These are phyloP conservation scores for Stentor coeruleus DNA, from an alignment of 73 alveolate species.

Conservation along the genomic window DNA sequence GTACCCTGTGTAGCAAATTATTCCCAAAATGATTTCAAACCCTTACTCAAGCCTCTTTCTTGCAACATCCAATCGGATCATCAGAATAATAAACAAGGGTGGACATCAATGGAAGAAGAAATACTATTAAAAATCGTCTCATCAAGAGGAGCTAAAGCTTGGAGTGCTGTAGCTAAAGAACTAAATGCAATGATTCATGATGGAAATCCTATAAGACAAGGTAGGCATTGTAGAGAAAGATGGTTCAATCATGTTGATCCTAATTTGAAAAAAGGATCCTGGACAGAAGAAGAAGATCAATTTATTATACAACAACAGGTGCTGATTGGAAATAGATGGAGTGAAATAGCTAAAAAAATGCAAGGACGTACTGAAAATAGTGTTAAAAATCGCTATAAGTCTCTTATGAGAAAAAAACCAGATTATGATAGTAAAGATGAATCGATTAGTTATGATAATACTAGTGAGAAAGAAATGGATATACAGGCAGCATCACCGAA, in stretches of 20 bases:
- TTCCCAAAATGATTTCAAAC: slow-evolving; percentile 11
- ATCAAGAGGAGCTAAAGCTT: slow-evolving; percentile 37
- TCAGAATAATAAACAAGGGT: slow-evolving; percentile 10
- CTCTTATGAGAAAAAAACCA: neutral
- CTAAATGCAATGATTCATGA: slow-evolving; percentile 24
- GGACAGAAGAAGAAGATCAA: slow-evolving; percentile 75
- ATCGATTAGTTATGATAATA: neutral
- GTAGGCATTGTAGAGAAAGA: slow-evolving; percentile 84
- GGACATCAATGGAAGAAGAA: slow-evolving; percentile 37
- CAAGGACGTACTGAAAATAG: slow-evolving; percentile 85
- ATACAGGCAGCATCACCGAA: neutral
- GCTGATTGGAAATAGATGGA: slow-evolving; percentile 80
- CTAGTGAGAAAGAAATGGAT: neutral
- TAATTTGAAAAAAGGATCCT: slow-evolving; percentile 57
- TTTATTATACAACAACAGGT: slow-evolving; percentile 55
- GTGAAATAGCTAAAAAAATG: slow-evolving; percentile 59
- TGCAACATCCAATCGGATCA: neutral
- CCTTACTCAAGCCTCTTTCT: slow-evolving; percentile 9
- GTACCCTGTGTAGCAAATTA: slow-evolving; percentile 23
- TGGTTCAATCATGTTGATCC: slow-evolving; percentile 84
- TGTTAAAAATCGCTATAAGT: slow-evolving; percentile 62
- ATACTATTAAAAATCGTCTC: slow-evolving; percentile 29
- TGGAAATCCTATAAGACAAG: slow-evolving; percentile 47
- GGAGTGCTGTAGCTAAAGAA: slow-evolving; percentile 45
- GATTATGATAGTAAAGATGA: neutral